Evolutionary conservation across 352 stramenopile genomes (phyloP).

Genomic region (Hyaloperonospora arabidopsidis): DNA sequence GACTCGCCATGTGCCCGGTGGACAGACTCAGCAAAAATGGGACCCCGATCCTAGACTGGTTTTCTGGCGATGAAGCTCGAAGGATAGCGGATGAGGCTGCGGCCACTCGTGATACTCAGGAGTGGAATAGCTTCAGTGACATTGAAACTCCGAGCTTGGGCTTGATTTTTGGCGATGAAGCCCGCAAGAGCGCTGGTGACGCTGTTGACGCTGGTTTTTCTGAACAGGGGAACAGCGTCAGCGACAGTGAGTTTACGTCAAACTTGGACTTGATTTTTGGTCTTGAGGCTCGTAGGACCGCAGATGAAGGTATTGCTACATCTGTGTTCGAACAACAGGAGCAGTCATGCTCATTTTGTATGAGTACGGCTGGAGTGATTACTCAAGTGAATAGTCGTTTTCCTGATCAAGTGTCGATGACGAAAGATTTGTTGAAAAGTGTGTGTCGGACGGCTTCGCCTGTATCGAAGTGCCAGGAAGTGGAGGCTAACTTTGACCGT

Average conservation of each 20-base stretch:
- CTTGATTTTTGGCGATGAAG: too few species aligned
- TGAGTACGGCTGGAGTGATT: slow-evolving; percentile 32
- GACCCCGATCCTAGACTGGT: slow-evolving; percentile 1
- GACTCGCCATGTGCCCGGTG: slow-evolving; percentile 52
- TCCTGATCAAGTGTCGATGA: slow-evolving; percentile 31
- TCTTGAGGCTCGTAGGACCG: not conserved
- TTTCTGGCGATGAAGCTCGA: slow-evolving; percentile 6
- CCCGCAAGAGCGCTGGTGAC: too few species aligned
- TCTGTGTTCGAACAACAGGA: slow-evolving; percentile 8
- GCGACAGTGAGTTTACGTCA: too few species aligned
- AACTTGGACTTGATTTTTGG: too few species aligned
- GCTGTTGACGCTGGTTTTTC: too few species aligned
- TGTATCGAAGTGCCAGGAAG: slow-evolving; percentile 39
- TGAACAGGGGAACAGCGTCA: too few species aligned
- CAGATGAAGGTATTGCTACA: slow-evolving; percentile 11
- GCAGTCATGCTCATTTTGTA: slow-evolving; percentile 43
- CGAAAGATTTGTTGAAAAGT: slow-evolving; percentile 36
- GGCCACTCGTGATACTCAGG: too few species aligned
- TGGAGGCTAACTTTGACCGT: slow-evolving; percentile 48
- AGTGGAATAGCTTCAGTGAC: too few species aligned
- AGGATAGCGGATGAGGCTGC: too few species aligned
- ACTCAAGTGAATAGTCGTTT: slow-evolving; percentile 31
- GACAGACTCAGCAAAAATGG: slow-evolving; percentile 13
- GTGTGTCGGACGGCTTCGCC: slow-evolving; percentile 36
- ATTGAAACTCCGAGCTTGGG: too few species aligned